Evolutionary conservation across 2,329 filamentous ascomycete genomes (phyloP), one percentile per base, ranked within the genome.

Genomic region (Harringtonia aguacate): DNA sequence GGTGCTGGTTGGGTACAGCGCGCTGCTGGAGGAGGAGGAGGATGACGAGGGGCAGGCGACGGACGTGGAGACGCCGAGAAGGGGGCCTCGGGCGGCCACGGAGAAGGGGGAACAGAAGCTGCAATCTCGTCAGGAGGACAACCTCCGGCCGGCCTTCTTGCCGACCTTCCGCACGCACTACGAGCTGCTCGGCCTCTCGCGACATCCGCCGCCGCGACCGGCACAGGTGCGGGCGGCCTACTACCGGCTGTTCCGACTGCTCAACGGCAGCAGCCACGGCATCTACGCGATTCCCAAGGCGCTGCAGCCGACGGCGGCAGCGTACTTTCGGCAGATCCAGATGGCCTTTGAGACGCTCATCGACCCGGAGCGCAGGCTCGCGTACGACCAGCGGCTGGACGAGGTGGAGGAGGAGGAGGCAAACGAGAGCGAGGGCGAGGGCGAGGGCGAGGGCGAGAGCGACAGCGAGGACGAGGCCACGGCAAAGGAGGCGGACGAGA

Each of bases 291-390:
- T 70, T 46, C 62, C 68, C 3, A 53, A 59, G 9, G 54, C 62
- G 28, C 55, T 64, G 39, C 63, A 60, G 30, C 58, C 59, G 28
- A 51, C 61, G 30, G 67, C 68, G 20, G 59, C 60, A 13, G 53
- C 54, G 20, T 66, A 70, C 50, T 65, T 72, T 39, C 54, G 59
- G 12, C 55, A 59, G 33, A 60, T 66, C 4, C 64, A 70, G 44
- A 54, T 56, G 13, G 69, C 68, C 8, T 72, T 70, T 39, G 70
- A 72, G 54, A 66, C 64, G 2, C 58, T 73, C n/a, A 62, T 67
- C 38, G 62, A 70, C 39, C 66, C 67, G 14, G 55, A 56, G 15
- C 60, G 63, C 20, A 60, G 65, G 29, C 56, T 62, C 6, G 59
- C 61, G 30, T 71, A 72, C 44, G 67, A 72, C 46, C 43, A 33